Evolutionary conservation across 2,329 filamentous ascomycete species (phyloP).

Genomic region (Aspergillus tanneri): DNA sequence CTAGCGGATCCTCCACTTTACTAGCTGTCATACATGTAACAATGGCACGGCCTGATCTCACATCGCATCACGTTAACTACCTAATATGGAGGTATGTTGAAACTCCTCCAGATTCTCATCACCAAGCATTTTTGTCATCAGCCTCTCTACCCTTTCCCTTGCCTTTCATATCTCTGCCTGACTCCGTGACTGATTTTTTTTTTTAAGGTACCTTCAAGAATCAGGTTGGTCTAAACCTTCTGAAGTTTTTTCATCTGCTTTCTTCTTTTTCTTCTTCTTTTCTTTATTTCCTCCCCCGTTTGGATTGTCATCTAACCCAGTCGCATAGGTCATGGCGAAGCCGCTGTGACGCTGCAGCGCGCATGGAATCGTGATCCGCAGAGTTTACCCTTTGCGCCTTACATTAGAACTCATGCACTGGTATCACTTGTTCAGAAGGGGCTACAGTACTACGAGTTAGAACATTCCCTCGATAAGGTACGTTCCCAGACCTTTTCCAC

Average conservation of each 20-base stretch:
- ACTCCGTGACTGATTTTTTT: slow-evolving; percentile 13
- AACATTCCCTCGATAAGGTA: slow-evolving; percentile 51
- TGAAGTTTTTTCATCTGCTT: slow-evolving; percentile 14
- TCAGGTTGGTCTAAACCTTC: slow-evolving; percentile 46
- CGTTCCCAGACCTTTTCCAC: slow-evolving; percentile 16
- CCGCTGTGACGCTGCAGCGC: slow-evolving; percentile 59
- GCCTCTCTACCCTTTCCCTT: slow-evolving; percentile 7
- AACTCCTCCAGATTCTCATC: slow-evolving; percentile 3
- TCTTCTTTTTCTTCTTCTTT: slow-evolving; percentile 10
- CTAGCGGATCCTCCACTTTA: slow-evolving; percentile 26
- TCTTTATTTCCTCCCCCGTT: slow-evolving; percentile 9
- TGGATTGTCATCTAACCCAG: slow-evolving; percentile 11
- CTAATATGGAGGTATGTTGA: slow-evolving; percentile 63
- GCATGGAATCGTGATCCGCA: slow-evolving; percentile 65
- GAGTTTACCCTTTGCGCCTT: slow-evolving; percentile 59
- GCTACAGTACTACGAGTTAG: slow-evolving; percentile 54
- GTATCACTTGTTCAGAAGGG: slow-evolving; percentile 64
- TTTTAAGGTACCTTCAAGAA: slow-evolving; percentile 56
- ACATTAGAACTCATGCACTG: slow-evolving; percentile 59
- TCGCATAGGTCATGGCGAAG: slow-evolving; percentile 55
- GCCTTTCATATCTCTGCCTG: slow-evolving; percentile 12
- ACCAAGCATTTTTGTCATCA: slow-evolving; percentile 3
- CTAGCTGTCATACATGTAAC: slow-evolving; percentile 44
- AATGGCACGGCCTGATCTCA: slow-evolving; percentile 45
- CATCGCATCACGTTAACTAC: slow-evolving; percentile 65